A percentile compares a stretch with the other conserved stretches of the same genome.
phyloP scores from a whole-genome alignment of 768 basidiomycete genomes.

The Rhodotorula paludigena region DNA sequence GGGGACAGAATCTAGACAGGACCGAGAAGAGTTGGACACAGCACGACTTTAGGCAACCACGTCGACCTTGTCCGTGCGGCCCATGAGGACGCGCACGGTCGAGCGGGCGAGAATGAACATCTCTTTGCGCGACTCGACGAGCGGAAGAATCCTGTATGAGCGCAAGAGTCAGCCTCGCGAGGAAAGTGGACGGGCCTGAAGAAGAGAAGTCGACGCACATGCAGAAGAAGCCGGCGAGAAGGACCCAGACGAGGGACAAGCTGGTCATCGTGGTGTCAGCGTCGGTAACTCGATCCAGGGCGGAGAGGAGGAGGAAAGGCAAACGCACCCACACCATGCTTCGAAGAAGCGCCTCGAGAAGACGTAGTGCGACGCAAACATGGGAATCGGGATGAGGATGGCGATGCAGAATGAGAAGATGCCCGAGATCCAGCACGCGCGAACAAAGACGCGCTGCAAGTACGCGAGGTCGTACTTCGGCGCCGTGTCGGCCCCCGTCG shows the following conservation, averaged over 20 bases:
- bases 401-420: slow-evolving; percentile 40
- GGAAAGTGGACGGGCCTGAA: slow-evolving; percentile 38
- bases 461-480: slow-evolving; percentile 8
- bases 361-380: slow-evolving; percentile 71
- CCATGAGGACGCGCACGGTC: not conserved
- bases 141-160: slow-evolving; percentile 73
- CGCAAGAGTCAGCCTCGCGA: slow-evolving; percentile 50
- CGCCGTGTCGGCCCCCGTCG: too few relatives aligned
- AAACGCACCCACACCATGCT: slow-evolving; percentile 61
- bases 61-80: not conserved
- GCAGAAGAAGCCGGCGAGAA: slow-evolving; percentile 19
- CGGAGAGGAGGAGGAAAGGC: slow-evolving; percentile 46
- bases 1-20: too few relatives aligned
- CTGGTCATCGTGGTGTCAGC: too few relatives aligned
- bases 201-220: not conserved
- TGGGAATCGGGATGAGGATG: slow-evolving; percentile 2
- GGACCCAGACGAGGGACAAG: slow-evolving; percentile 18
- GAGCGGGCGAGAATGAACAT: slow-evolving; percentile 54
- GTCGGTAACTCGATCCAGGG: too few relatives aligned
- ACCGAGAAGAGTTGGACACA: too few relatives aligned
- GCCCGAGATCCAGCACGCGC: slow-evolving; percentile 20
- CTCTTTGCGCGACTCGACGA: slow-evolving; percentile 74
- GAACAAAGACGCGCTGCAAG: slow-evolving; percentile 19
- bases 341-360: slow-evolving; percentile 62
- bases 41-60: slow-evolving; percentile 7